phyloP scores from a whole-genome alignment of 768 basidiomycete genomes.

The Russula vinacea region DNA sequence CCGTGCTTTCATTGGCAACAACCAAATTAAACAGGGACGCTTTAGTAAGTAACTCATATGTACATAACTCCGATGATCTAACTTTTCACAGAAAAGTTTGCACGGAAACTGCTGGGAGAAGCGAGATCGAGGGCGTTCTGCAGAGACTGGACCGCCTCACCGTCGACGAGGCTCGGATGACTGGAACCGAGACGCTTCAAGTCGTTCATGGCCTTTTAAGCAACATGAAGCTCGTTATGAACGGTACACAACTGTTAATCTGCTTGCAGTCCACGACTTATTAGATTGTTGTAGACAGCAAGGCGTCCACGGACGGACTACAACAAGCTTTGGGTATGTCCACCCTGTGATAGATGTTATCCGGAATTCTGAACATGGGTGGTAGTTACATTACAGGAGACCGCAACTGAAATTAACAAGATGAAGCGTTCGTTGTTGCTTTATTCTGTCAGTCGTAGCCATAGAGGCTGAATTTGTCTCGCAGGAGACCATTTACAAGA shows the following conservation, averaged over 20 bases:
- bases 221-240: background rate
- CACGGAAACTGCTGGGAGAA: background rate
- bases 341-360: too few relatives aligned
- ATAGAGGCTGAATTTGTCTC: too few relatives aligned
- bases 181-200: background rate
- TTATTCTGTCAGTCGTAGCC: too few relatives aligned
- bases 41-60: background rate
- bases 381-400: background rate
- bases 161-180: background rate
- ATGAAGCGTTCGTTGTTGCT: background rate
- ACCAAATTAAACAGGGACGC: background rate
- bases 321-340: background rate
- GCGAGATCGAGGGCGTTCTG: background rate
- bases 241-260: background rate
- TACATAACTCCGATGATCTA: too few relatives aligned
- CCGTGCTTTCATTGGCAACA: slow-evolving; percentile 6
- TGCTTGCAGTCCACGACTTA: background rate
- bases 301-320: background rate
- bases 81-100: background rate
- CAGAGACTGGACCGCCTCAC: background rate
- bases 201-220: background rate
- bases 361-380: too few relatives aligned
- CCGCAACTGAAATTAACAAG: background rate
- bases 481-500: background rate
- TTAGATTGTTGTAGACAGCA: background rate